phyloP scores from a whole-genome alignment of 306 rosid genomes.

The Cucumis cinereus region DNA sequence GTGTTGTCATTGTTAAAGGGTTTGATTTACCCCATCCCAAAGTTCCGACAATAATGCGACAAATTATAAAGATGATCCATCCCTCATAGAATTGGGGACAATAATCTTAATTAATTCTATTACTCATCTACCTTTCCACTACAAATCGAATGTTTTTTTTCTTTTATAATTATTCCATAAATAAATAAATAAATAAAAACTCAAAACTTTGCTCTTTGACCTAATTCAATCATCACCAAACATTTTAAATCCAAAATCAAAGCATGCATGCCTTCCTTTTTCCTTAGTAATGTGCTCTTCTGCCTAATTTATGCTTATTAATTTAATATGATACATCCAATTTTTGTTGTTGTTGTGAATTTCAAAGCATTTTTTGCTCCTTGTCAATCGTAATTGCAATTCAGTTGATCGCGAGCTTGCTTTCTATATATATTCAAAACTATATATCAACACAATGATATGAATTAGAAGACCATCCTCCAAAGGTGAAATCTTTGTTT shows the following conservation, averaged over 20 bases:
- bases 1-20: not conserved
- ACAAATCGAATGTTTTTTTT: constrained; percentile 1
- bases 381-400: too few relatives aligned
- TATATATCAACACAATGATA: too few relatives aligned
- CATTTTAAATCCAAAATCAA: not conserved
- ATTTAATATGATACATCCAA: too few relatives aligned
- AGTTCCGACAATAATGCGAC: constrained; percentile 26
- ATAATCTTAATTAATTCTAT: not conserved
- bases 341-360: too few relatives aligned
- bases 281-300: not conserved
- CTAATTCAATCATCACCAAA: not conserved
- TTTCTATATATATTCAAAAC: too few relatives aligned
- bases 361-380: too few relatives aligned
- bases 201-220: not conserved
- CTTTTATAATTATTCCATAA: too few relatives aligned
- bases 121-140: not conserved
- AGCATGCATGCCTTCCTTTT: not conserved
- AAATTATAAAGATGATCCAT: constrained; percentile 6
- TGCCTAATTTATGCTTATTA: not conserved
- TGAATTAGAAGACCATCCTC: too few relatives aligned
- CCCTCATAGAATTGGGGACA: not conserved
- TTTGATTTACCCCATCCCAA: constrained; percentile 16
- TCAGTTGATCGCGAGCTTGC: too few relatives aligned
- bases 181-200: not conserved
- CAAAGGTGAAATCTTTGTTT: too few relatives aligned